phyloP scores from a whole-genome alignment of 306 rosid genomes.

The Cucurbita argyrosperma region DNA sequence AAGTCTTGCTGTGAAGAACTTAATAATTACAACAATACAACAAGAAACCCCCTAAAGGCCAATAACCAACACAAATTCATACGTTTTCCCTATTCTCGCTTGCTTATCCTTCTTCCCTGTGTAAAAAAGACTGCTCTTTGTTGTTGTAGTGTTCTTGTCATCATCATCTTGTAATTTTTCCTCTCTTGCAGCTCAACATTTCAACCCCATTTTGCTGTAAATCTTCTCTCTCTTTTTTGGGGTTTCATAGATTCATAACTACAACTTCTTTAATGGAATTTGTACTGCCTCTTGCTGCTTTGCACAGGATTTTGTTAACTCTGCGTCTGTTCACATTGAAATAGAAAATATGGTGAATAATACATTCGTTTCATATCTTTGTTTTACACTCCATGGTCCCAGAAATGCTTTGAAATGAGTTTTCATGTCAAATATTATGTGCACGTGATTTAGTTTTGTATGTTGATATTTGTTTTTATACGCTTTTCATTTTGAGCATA shows the following conservation, averaged over 20 bases:
- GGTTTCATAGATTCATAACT: background rate
- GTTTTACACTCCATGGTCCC: constrained; percentile 4
- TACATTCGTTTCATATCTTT: background rate
- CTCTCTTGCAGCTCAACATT: background rate
- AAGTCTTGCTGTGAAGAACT: constrained; percentile 44
- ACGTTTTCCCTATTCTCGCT: constrained; percentile 11
- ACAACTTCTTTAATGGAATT: background rate
- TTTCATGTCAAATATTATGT: background rate
- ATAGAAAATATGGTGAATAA: background rate
- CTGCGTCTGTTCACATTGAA: background rate
- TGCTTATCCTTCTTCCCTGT: constrained; percentile 2
- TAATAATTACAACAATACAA: constrained; percentile 71
- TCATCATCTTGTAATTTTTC: constrained; percentile 7
- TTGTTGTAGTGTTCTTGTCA: constrained; percentile 51
- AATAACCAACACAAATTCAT: constrained; percentile 1
- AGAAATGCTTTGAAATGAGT: background rate
- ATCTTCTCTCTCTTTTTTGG: background rate
- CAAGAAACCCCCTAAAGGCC: constrained; percentile 25
- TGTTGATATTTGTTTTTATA: background rate
- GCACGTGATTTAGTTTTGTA: constrained; percentile 7
- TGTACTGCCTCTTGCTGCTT: background rate
- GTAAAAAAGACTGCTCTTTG: constrained; percentile 30
- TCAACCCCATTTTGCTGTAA: background rate
- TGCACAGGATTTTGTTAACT: background rate
- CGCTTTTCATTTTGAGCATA: background rate